Evolutionary conservation across 768 basidiomycete genomes (phyloP).

Genomic region (Termitomyces sp.): DNA sequence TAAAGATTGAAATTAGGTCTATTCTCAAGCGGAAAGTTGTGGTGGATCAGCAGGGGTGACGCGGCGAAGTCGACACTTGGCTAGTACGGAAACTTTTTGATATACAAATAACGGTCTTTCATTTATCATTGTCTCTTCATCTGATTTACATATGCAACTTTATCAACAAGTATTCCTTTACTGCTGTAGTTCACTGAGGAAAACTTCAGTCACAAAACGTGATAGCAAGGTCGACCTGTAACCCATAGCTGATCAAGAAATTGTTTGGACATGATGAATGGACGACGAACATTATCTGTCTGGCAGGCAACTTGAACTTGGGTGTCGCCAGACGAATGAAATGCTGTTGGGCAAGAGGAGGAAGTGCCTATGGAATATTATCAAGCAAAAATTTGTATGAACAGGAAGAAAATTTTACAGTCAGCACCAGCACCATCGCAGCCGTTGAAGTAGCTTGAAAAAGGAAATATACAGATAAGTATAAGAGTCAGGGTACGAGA

Average conservation of each 20-base stretch:
- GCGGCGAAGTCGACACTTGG: too few species aligned
- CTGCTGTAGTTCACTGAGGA: not conserved
- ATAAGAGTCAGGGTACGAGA: not conserved
- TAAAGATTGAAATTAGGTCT: too few species aligned
- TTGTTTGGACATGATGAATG: not conserved
- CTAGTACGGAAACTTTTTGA: not conserved
- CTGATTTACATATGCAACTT: too few species aligned
- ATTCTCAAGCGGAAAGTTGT: too few species aligned
- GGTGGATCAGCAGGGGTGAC: too few species aligned
- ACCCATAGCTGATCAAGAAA: not conserved
- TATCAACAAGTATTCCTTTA: not conserved
- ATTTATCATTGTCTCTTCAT: not conserved
- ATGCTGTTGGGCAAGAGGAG: constrained; percentile 31
- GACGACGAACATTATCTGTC: constrained; percentile 2
- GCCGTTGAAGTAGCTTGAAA: constrained; percentile 34
- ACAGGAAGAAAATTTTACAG: constrained; percentile 24
- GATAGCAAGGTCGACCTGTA: constrained; percentile 14
- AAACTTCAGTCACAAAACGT: constrained; percentile 12
- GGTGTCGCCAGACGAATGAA: constrained; percentile 28
- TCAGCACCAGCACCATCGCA: constrained; percentile 37
- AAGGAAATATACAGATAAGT: not conserved
- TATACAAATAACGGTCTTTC: not conserved
- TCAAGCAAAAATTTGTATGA: not conserved
- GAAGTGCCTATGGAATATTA: constrained; percentile 22
- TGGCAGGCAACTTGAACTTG: constrained; percentile 27